Percentiles rank a stretch among this genome's conserved stretches.
phyloP scores from a whole-genome alignment of 768 basidiomycete genomes.

The Rhodotorula babjevae region DNA sequence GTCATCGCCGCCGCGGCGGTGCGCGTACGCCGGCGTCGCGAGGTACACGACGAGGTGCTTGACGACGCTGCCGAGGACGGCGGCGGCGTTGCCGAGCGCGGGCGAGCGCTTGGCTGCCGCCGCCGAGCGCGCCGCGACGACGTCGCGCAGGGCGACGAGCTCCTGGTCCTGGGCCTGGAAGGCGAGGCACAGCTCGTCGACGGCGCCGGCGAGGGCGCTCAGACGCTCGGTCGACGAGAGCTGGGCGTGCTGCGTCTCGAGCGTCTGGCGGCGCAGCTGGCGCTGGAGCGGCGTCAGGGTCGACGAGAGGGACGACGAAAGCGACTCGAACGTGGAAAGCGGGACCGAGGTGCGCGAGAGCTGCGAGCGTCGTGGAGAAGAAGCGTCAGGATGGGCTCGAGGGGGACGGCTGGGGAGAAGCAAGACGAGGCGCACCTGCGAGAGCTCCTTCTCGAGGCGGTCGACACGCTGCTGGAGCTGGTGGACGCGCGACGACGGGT shows the following conservation, averaged over 20 bases:
- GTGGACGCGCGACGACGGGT: conserved; percentile 39
- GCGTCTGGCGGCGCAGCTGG: neutral
- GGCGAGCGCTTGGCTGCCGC: neutral
- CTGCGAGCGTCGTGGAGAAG: neutral
- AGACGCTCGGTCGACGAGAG: neutral
- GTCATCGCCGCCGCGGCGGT: neutral
- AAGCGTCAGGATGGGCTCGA: neutral
- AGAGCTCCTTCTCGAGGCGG: conserved; percentile 33
- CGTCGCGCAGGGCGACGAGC: neutral
- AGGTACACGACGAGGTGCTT: neutral
- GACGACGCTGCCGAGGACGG: neutral
- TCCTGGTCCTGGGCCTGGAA: neutral
- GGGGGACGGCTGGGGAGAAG: too few relatives aligned
- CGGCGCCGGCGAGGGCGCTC: neutral
- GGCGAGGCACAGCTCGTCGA: neutral
- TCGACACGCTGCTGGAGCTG: conserved; percentile 31
- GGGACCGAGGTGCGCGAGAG: neutral
- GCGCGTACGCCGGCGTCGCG: neutral
- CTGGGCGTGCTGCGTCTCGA: neutral
- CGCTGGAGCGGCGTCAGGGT: neutral
- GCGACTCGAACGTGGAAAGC: neutral
- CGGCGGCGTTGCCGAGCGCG: neutral
- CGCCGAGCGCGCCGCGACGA: neutral
- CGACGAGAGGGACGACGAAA: neutral
- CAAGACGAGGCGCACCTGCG: conserved; percentile 6